A percentile compares a stretch with the other conserved stretches of the same genome.
Evolutionary conservation across 768 basidiomycete genomes (phyloP).

Genomic region (Austroboletus festivus): DNA sequence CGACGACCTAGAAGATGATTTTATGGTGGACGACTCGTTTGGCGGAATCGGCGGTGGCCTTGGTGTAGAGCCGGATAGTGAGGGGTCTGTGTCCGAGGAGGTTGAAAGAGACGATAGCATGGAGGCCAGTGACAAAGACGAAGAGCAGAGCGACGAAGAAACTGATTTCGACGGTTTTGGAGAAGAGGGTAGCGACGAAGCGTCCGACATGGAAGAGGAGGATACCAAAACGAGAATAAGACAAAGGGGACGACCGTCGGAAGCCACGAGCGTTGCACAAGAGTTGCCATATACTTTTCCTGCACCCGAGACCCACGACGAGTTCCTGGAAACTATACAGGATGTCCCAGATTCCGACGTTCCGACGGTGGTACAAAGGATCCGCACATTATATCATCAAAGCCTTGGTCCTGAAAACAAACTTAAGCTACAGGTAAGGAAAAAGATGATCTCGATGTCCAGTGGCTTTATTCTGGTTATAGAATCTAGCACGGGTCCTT

Average conservation of each 20-base stretch:
- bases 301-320: slow-evolving; percentile 82
- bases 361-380: slow-evolving; percentile 81
- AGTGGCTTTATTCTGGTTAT: slow-evolving; percentile 2
- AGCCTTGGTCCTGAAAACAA: slow-evolving; percentile 92
- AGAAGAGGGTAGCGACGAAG: slow-evolving; percentile 37
- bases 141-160: slow-evolving; percentile 33
- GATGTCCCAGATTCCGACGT: slow-evolving; percentile 69
- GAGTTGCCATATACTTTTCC: slow-evolving; percentile 92
- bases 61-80: slow-evolving; percentile 40
- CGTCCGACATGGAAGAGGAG: slow-evolving; percentile 34
- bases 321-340: slow-evolving; percentile 82
- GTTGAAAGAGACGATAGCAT: slow-evolving; percentile 33
- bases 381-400: slow-evolving; percentile 87
- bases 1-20: slow-evolving; percentile 94
- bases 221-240: slow-evolving; percentile 37
- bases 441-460: not conserved
- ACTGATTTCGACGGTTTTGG: slow-evolving; percentile 32
- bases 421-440: slow-evolving; percentile 78
- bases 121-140: slow-evolving; percentile 35
- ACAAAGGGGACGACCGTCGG: slow-evolving; percentile 36
- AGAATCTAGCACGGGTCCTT: slow-evolving; percentile 75
- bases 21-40: slow-evolving; percentile 40
- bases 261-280: slow-evolving; percentile 31
- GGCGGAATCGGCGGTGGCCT: slow-evolving; percentile 34
- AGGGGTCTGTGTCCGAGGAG: slow-evolving; percentile 30